phyloP scores from a whole-genome alignment of 306 rosid genomes.

The Cucumis cinereus region DNA sequence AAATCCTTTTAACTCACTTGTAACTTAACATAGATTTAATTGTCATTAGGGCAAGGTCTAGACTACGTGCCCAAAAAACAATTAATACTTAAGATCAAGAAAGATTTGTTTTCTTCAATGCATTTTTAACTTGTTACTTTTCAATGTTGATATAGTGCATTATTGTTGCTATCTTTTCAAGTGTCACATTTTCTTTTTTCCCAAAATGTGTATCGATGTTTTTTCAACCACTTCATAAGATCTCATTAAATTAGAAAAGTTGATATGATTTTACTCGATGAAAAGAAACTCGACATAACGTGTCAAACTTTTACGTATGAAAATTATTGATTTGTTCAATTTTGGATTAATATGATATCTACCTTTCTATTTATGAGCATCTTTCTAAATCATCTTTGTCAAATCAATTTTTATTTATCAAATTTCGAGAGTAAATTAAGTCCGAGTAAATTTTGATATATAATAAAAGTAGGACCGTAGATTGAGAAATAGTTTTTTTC shows the following conservation, averaged over 20 bases:
- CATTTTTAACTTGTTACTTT: not conserved
- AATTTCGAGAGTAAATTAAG: too few relatives aligned
- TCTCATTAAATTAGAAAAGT: not conserved
- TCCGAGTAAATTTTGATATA: too few relatives aligned
- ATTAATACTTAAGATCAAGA: not conserved
- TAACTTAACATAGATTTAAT: too few relatives aligned
- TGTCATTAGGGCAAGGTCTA: too few relatives aligned
- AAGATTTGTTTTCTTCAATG: not conserved
- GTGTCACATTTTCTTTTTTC: not conserved
- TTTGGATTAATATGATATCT: not conserved
- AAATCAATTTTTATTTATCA: not conserved
- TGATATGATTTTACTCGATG: not conserved
- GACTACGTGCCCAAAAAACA: too few relatives aligned
- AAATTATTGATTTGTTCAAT: not conserved
- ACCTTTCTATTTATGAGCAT: not conserved
- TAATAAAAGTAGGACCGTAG: too few relatives aligned
- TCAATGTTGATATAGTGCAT: not conserved
- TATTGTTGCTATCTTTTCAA: not conserved
- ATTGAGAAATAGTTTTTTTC: too few relatives aligned
- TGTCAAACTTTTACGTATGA: not conserved
- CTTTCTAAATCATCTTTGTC: not conserved
- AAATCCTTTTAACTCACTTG: too few relatives aligned
- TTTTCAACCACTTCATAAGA: not conserved
- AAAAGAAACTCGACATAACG: not conserved
- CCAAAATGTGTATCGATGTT: not conserved